These are phyloP conservation scores for Byssothecium circinans DNA, from an alignment of 2,329 filamentous ascomycete genomes.

Conservation along the genomic window DNA sequence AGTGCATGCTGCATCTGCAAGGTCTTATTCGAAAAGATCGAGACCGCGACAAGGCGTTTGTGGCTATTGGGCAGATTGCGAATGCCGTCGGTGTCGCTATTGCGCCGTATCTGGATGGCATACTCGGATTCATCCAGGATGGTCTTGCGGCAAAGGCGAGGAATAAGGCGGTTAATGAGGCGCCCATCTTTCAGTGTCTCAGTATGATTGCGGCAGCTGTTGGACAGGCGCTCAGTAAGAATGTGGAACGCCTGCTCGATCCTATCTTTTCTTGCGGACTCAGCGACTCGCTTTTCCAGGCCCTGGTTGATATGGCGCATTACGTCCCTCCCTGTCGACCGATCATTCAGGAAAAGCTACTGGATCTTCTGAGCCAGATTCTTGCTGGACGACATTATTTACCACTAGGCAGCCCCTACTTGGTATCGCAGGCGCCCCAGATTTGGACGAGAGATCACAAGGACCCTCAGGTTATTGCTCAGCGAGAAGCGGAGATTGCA, in stretches of 20 bases:
- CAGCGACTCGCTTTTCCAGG: conserved; percentile 90
- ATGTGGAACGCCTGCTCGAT: conserved; percentile 93
- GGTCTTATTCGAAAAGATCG: conserved; percentile 86
- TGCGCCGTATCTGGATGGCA: conserved; percentile 90
- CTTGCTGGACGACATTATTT: conserved; percentile 91
- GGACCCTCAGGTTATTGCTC: conserved; percentile 78
- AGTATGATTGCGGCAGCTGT: conserved; percentile 95
- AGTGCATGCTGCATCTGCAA: conserved; percentile 96
- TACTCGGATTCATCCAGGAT: conserved; percentile 90
- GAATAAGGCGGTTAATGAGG: conserved; percentile 61
- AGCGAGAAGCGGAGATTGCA: conserved; percentile 82
- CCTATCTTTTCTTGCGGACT: conserved; percentile 97
- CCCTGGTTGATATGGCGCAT: conserved; percentile 96
- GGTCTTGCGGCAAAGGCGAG: conserved; percentile 79
- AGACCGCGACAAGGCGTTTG: conserved; percentile 92
- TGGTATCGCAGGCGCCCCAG: conserved; percentile 77
- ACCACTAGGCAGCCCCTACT: conserved; percentile 86
- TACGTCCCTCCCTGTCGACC: conserved; percentile 95
- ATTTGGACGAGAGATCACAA: conserved; percentile 86
- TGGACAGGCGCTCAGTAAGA: conserved; percentile 95
- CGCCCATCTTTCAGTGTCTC: conserved; percentile 93
- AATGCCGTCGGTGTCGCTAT: conserved; percentile 96
- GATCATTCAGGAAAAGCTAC: conserved; percentile 87
- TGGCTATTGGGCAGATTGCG: conserved; percentile 94
- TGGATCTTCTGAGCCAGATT: conserved; percentile 93